Evolutionary conservation across 257 asterid genomes (phyloP).

Genomic region (Scutellaria barbata): DNA sequence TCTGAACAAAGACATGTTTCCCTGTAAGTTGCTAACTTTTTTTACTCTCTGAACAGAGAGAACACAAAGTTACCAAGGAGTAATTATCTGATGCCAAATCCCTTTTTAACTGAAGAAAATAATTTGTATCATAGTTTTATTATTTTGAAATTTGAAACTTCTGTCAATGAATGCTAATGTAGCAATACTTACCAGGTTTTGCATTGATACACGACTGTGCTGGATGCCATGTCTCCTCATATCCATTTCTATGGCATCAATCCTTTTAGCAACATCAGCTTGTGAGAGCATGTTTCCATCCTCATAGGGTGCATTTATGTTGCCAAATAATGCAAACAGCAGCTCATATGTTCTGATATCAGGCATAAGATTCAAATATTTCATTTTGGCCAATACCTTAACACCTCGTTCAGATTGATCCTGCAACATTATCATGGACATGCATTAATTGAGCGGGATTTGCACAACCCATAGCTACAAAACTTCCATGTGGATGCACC

Average conservation of each 20-base stretch:
- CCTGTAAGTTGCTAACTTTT: background rate
- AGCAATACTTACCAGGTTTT: slow-evolving; percentile 62
- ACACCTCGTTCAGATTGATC: slow-evolving; percentile 84
- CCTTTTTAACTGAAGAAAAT: background rate
- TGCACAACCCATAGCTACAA: background rate
- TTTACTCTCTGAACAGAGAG: slow-evolving; percentile 14
- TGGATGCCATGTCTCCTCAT: slow-evolving; percentile 77
- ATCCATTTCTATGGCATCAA: slow-evolving; percentile 79
- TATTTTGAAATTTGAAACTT: slow-evolving; percentile 3
- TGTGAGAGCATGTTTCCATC: slow-evolving; percentile 64
- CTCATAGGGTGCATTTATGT: slow-evolving; percentile 79
- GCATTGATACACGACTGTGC: slow-evolving; percentile 69
- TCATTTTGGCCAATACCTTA: slow-evolving; percentile 64
- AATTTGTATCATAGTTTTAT: slow-evolving; percentile 1
- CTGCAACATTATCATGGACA: slow-evolving; percentile 56
- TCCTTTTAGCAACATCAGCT: slow-evolving; percentile 69
- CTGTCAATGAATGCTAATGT: slow-evolving; percentile 28
- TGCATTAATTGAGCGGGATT: slow-evolving; percentile 10
- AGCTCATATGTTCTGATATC: slow-evolving; percentile 77
- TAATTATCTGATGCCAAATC: slow-evolving; percentile 3
- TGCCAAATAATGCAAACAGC: slow-evolving; percentile 78
- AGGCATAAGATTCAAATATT: slow-evolving; percentile 52
- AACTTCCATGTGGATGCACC: slow-evolving; percentile 6
- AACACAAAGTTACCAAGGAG: background rate
- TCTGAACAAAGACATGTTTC: slow-evolving; percentile 9